Evolutionary conservation across 108 stramenopile species (phyloP).

Genomic region (Cyclostephanos tholiformis): DNA sequence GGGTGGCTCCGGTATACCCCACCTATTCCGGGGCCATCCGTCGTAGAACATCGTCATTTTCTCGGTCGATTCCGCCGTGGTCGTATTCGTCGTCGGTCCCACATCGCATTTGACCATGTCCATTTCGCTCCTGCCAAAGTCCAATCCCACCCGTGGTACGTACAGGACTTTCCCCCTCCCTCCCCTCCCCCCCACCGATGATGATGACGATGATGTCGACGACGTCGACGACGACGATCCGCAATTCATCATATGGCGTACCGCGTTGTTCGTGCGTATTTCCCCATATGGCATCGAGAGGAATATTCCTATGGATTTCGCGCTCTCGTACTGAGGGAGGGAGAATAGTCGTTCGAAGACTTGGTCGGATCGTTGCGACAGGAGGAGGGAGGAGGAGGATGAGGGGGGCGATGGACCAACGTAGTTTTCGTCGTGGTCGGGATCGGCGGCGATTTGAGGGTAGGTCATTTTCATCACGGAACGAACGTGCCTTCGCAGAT

Average conservation of each 20-base stretch:
- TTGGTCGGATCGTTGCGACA: constrained; percentile 48
- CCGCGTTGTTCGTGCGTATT: constrained; percentile 72
- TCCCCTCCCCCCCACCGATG: not conserved
- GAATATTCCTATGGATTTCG: constrained; percentile 79
- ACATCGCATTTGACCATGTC: constrained; percentile 61
- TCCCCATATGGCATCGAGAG: constrained; percentile 87
- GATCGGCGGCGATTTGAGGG: constrained; percentile 31
- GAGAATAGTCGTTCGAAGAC: constrained; percentile 67
- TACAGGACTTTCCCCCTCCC: constrained; percentile 65
- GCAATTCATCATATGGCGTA: constrained; percentile 18
- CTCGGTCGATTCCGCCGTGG: not conserved
- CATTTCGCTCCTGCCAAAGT: constrained; percentile 88
- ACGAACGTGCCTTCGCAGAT: too few relatives aligned
- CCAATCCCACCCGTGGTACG: constrained; percentile 85
- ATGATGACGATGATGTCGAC: not conserved
- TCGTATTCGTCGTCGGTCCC: constrained; percentile 2
- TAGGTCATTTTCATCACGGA: constrained; percentile 7
- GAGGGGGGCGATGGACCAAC: not conserved
- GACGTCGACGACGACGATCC: not conserved
- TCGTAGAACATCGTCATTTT: constrained; percentile 54
- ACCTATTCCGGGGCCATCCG: constrained; percentile 85
- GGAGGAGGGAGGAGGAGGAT: not conserved
- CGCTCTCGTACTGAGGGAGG: constrained; percentile 68
- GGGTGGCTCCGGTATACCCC: constrained; percentile 91
- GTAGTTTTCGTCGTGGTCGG: constrained; percentile 34